A percentile compares a stretch with the other conserved stretches of the same genome.
Evolutionary conservation across 352 stramenopile species (phyloP).

Genomic region (Saprolegnia parasitica): DNA sequence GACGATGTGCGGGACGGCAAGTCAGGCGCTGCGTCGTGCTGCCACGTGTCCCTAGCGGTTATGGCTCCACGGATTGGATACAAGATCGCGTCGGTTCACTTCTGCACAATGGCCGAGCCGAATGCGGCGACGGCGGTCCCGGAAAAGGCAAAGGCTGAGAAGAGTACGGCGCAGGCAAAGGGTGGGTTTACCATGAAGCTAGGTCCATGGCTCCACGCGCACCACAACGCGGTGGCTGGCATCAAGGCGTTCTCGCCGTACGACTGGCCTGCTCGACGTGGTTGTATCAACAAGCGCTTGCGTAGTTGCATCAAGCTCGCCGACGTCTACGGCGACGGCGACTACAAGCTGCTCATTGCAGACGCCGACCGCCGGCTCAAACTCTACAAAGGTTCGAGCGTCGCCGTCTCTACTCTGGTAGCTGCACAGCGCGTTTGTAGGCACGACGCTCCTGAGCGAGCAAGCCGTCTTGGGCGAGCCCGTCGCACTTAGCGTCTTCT

Average conservation of each 20-base stretch:
- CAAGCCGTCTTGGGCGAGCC: conserved; percentile 75
- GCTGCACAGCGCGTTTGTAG: not conserved
- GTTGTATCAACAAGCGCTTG: not conserved
- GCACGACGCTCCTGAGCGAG: conserved; percentile 72
- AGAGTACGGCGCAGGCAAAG: not conserved
- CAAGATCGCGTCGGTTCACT: no score
- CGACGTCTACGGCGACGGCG: conserved; percentile 80
- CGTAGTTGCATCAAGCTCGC: conserved; percentile 64
- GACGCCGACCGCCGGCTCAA: conserved; percentile 79
- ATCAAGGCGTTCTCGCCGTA: conserved; percentile 74
- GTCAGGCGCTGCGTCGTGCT: no score
- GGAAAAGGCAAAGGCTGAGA: not conserved
- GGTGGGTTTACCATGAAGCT: no score
- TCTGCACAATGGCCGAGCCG: no score
- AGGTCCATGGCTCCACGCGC: conserved; percentile 78
- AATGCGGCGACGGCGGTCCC: not conserved
- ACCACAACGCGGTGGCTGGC: conserved; percentile 86
- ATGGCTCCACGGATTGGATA: no score
- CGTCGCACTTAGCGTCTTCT: conserved; percentile 69
- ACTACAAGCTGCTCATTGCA: conserved; percentile 71
- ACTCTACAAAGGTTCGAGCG: conserved; percentile 74
- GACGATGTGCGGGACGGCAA: no score
- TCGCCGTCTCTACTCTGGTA: not conserved
- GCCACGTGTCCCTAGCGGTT: no score
- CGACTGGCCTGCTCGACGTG: not conserved